phyloP scores from a whole-genome alignment of 169 alveolate species.

The Plasmodium sp. region DNA sequence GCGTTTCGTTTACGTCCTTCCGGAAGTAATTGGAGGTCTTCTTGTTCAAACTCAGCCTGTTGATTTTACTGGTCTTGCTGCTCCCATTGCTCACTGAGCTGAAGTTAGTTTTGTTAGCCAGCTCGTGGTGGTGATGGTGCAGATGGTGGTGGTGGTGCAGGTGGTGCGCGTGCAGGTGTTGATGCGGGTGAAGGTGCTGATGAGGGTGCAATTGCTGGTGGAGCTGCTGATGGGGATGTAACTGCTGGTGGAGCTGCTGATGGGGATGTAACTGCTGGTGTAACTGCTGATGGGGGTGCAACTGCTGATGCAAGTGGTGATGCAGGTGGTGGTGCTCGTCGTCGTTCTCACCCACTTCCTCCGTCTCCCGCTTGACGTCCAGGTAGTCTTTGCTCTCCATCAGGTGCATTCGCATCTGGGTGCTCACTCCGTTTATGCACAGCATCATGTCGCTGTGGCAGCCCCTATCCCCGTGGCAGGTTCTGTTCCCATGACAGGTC shows the following conservation, averaged over 20 bases:
- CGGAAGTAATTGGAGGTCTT: conserved; percentile 42
- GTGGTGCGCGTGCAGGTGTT: background rate
- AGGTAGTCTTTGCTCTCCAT: background rate
- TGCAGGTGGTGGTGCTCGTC: background rate
- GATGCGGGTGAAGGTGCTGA: background rate
- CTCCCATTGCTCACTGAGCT: conserved; percentile 28
- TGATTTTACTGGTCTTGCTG: conserved; percentile 23
- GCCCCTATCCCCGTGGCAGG: no score
- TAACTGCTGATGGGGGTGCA: background rate
- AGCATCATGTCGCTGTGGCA: background rate
- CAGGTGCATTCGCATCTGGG: background rate
- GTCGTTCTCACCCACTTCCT: background rate
- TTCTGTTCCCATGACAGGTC: no score
- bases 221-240: no score
- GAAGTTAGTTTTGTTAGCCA: background rate
- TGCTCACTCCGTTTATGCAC: background rate
- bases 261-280: background rate
- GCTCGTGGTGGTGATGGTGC: background rate
- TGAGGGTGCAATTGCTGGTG: background rate
- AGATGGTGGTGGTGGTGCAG: background rate
- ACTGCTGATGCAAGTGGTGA: background rate
- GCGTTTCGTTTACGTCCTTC: conserved; percentile 58
- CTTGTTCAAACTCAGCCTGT: conserved; percentile 31
- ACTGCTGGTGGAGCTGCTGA: background rate
- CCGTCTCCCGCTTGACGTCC: conserved; percentile 1